Percentiles rank a stretch among this genome's conserved stretches.
These are phyloP conservation scores for Daldinia decipiens DNA, from an alignment of 495 filamentous ascomycete species.

Conservation along the genomic window DNA sequence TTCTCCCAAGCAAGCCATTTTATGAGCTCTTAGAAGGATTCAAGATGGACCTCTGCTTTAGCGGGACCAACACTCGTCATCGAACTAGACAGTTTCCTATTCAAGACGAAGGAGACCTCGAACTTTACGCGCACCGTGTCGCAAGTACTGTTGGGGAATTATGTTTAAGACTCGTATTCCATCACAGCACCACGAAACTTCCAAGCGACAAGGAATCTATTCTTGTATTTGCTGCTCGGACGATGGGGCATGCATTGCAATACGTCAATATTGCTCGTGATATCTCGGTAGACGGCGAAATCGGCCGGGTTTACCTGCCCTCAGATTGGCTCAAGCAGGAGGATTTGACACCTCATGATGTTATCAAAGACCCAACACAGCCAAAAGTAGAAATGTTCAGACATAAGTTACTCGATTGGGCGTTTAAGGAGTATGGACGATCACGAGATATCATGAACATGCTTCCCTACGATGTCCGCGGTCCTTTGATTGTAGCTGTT, in stretches of 20 bases:
- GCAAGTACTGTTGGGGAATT: conserved; percentile 75
- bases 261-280: conserved; percentile 79
- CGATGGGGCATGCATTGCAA: conserved; percentile 75
- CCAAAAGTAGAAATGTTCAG: conserved; percentile 58
- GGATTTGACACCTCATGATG: conserved; percentile 60
- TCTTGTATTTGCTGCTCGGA: conserved; percentile 59
- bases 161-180: conserved; percentile 69
- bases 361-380: conserved; percentile 60
- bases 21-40: conserved; percentile 70
- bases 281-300: conserved; percentile 67
- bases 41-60: conserved; percentile 67
- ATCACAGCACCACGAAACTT: conserved; percentile 54
- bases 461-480: conserved; percentile 65
- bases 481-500: conserved; percentile 71
- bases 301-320: conserved; percentile 71
- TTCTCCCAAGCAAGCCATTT: conserved; percentile 63
- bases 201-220: conserved; percentile 34
- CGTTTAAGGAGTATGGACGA: conserved; percentile 63
- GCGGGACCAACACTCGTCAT: conserved; percentile 7
- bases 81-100: conserved; percentile 61
- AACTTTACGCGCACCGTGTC: conserved; percentile 67
- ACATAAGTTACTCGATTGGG: conserved; percentile 62
- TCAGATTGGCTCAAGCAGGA: conserved; percentile 66
- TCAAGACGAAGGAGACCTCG: conserved; percentile 61
- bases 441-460: conserved; percentile 63